phyloP scores from a whole-genome alignment of 179 eudicot genomes.

The Beta lomatogona region DNA sequence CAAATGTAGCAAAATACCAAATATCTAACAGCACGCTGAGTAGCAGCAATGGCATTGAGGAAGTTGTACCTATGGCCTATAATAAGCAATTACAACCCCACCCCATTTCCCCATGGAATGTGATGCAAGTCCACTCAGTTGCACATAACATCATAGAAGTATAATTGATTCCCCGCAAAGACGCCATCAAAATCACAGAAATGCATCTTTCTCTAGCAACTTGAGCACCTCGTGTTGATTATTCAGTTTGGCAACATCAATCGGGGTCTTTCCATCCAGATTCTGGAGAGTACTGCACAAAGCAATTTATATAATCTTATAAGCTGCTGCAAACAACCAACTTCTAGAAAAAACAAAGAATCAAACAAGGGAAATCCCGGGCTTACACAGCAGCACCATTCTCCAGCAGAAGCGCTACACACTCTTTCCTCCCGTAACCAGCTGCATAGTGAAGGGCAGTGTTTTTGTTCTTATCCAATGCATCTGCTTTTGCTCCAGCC shows the following conservation, averaged over 20 bases:
- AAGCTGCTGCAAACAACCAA: neutral
- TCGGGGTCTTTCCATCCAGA: constrained; percentile 94
- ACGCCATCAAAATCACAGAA: constrained; percentile 51
- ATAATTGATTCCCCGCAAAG: neutral
- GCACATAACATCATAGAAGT: constrained; percentile 10
- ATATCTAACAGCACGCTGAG: constrained; percentile 22
- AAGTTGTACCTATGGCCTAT: constrained; percentile 7
- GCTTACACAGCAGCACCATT: constrained; percentile 98
- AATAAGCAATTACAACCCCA: neutral
- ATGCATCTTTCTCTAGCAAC: constrained; percentile 94
- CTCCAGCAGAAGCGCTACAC: constrained; percentile 90
- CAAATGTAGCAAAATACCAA: constrained; percentile 22
- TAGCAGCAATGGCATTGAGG: constrained; percentile 21
- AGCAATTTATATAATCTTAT: neutral
- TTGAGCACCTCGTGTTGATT: constrained; percentile 82
- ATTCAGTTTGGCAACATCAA: constrained; percentile 97
- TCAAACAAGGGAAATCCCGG: neutral
- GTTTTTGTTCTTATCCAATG: constrained; percentile 94
- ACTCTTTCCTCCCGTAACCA: constrained; percentile 97
- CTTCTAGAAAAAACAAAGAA: neutral
- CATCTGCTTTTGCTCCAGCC: constrained; percentile 93
- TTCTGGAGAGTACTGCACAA: constrained; percentile 85
- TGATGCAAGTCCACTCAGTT: constrained; percentile 5
- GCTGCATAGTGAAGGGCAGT: constrained; percentile 99
- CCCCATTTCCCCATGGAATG: constrained; percentile 19